Evolutionary conservation across 257 asterid genomes (phyloP).

Genomic region (Ajuga chamaepitys): DNA sequence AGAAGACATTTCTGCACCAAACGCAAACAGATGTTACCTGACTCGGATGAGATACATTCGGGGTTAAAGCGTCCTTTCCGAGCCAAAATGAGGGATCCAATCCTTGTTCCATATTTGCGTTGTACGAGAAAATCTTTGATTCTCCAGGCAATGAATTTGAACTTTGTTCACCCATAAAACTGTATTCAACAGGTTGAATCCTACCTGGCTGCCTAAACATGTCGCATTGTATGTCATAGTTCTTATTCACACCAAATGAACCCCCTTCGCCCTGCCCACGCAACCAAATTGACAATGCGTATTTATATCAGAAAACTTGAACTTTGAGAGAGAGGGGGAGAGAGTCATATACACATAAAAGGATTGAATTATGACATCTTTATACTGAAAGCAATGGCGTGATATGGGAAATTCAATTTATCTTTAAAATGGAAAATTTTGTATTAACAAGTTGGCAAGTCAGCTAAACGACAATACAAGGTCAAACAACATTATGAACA

Average conservation of each 20-base stretch:
- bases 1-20: constrained; percentile 65
- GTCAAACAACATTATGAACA: too few relatives aligned
- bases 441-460: too few relatives aligned
- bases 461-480: too few relatives aligned
- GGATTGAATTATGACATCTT: background rate
- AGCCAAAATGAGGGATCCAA: constrained; percentile 59
- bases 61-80: constrained; percentile 49
- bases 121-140: constrained; percentile 38
- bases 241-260: constrained; percentile 32
- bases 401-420: background rate
- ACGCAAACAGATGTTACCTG: constrained; percentile 44
- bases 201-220: constrained; percentile 37
- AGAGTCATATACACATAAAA: background rate
- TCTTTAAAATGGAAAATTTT: background rate
- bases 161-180: constrained; percentile 62
- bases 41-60: constrained; percentile 24
- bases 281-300: constrained; percentile 6
- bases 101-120: constrained; percentile 34
- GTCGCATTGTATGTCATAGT: constrained; percentile 17
- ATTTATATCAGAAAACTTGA: background rate
- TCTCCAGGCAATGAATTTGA: constrained; percentile 44
- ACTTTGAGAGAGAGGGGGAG: background rate
- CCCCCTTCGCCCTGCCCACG: constrained; percentile 41
- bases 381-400: background rate
- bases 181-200: constrained; percentile 58